A percentile compares a stretch with the other conserved stretches of the same genome.
Conservation (phyloP, 306 rosid genomes). For the Citrullus colocynthis region DNA sequence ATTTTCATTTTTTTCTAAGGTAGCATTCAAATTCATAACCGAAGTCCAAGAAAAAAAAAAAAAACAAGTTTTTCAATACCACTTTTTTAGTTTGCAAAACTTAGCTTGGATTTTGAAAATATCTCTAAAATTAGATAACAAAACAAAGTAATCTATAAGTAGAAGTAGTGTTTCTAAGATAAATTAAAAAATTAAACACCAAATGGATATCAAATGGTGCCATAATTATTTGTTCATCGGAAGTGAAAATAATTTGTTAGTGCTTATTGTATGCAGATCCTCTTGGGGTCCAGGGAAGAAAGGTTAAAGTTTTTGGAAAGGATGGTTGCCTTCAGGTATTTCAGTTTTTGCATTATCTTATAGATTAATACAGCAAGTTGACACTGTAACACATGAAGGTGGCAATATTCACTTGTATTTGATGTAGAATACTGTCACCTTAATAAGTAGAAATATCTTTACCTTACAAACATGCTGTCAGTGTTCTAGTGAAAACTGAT, state of each 20-base stretch:
- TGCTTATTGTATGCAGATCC: conserved; percentile 33
- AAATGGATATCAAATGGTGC: no score
- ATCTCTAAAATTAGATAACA: neutral
- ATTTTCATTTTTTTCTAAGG: neutral
- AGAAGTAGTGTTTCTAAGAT: no score
- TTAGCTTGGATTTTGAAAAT: neutral
- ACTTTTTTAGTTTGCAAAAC: neutral
- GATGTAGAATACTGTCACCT: neutral
- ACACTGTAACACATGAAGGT: neutral
- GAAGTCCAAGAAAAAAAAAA: no score
- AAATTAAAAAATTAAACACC: no score
- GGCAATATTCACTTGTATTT: neutral
- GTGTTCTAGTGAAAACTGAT: neutral
- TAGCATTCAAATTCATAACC: neutral
- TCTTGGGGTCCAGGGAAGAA: conserved; percentile 94
- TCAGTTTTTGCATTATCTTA: neutral
- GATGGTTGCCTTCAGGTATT: conserved; percentile 64
- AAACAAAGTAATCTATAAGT: neutral
- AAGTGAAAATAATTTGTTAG: neutral
- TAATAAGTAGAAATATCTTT: neutral
- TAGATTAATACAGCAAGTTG: neutral
- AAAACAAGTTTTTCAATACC: neutral
- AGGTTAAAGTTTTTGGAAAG: conserved; percentile 47
- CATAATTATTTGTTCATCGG: neutral
- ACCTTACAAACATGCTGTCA: neutral